Evolutionary conservation across 441 rosid species (phyloP).

Genomic region (Biscutella laevigata): DNA sequence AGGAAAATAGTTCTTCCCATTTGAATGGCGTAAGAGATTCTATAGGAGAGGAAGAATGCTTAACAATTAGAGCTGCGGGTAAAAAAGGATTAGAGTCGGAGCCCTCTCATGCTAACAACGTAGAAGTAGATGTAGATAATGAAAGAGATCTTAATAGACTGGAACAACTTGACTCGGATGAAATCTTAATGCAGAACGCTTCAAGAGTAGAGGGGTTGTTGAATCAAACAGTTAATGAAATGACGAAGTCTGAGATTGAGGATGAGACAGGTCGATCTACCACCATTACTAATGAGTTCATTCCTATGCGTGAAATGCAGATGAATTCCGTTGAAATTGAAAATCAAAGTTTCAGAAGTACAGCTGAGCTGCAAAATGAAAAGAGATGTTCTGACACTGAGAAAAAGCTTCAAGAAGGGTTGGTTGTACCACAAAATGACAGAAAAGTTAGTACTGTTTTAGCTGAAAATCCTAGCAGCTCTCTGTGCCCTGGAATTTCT

Average conservation of each 20-base stretch:
- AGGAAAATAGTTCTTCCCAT: slow-evolving; percentile 32
- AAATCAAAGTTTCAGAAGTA: slow-evolving; percentile 31
- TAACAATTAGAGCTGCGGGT: slow-evolving; percentile 32
- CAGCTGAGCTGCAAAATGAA: slow-evolving; percentile 38
- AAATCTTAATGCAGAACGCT: slow-evolving; percentile 26
- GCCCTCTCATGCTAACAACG: slow-evolving; percentile 53
- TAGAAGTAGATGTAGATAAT: slow-evolving; percentile 52
- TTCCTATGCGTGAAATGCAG: slow-evolving; percentile 28
- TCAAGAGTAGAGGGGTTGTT: slow-evolving; percentile 37
- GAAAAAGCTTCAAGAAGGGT: slow-evolving; percentile 35
- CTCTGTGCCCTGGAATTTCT: slow-evolving; percentile 27
- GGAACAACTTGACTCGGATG: slow-evolving; percentile 39
- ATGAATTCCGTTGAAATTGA: slow-evolving; percentile 37
- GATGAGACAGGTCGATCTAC: slow-evolving; percentile 28
- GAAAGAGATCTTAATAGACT: slow-evolving; percentile 35
- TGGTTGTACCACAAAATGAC: slow-evolving; percentile 29
- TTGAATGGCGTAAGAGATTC: slow-evolving; percentile 39
- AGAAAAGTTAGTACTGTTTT: slow-evolving; percentile 25
- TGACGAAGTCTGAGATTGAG: slow-evolving; percentile 36
- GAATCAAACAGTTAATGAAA: slow-evolving; percentile 37
- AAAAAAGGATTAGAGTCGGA: slow-evolving; percentile 54
- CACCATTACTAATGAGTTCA: slow-evolving; percentile 24
- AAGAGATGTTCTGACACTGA: slow-evolving; percentile 32
- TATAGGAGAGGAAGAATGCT: slow-evolving; percentile 31
- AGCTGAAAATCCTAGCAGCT: slow-evolving; percentile 29